phyloP scores from a whole-genome alignment of 768 basidiomycete genomes.

The Rhodotorula babjevae region DNA sequence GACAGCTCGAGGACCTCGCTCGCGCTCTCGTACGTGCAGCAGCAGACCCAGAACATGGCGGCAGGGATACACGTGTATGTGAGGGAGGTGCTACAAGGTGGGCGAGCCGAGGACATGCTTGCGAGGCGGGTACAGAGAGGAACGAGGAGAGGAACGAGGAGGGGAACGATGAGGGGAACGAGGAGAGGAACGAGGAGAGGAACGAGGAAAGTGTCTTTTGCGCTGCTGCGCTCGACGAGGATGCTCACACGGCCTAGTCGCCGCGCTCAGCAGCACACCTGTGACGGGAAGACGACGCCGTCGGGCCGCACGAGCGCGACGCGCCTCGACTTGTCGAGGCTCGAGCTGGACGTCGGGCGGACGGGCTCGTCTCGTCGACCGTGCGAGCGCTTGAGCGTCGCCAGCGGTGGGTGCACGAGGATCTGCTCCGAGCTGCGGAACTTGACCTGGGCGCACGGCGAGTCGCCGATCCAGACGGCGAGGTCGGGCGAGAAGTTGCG shows the following conservation, averaged over 20 bases:
- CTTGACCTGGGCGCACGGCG: conserved; percentile 1
- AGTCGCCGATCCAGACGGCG: conserved; percentile 71
- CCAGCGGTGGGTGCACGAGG: conserved; percentile 56
- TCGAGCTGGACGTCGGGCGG: conserved; percentile 49
- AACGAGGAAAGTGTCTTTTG: background rate
- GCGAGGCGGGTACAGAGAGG: too few species aligned
- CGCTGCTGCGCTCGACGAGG: background rate
- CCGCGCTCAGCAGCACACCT: conserved; percentile 50
- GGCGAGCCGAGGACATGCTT: too few species aligned
- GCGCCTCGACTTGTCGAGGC: conserved; percentile 56
- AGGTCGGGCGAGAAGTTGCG: conserved; percentile 83
- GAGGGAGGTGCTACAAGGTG: too few species aligned
- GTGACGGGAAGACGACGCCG: conserved; percentile 81
- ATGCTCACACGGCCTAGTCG: background rate
- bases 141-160: too few species aligned
- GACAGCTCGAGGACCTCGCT: too few species aligned
- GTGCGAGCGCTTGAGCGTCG: conserved; percentile 37
- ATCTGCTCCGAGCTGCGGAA: background rate
- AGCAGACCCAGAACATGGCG: too few species aligned
- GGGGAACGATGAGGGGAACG: too few species aligned
- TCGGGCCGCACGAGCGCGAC: conserved; percentile 77
- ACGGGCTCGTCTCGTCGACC: background rate
- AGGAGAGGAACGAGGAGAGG: too few species aligned
- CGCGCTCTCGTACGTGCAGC: too few species aligned
- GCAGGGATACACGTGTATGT: too few species aligned